phyloP scores from a whole-genome alignment of 1,284 basidiomycete species.

The Ganoderma meredithae region DNA sequence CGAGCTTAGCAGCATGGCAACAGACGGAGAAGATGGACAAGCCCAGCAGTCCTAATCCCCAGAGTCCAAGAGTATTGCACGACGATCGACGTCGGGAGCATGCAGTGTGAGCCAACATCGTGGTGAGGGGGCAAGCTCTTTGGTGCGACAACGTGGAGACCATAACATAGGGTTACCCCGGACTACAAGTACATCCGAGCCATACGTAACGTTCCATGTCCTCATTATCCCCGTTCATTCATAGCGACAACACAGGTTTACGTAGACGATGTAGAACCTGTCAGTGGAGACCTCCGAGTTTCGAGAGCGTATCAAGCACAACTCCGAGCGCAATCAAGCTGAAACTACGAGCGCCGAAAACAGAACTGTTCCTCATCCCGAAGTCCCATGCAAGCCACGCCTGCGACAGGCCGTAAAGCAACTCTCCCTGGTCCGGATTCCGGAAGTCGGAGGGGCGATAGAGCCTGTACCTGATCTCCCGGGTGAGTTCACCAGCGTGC shows the following conservation, averaged over 20 bases:
- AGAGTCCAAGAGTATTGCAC: slow-evolving; percentile 16
- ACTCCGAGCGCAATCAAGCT: slow-evolving; percentile 66
- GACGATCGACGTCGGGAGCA: not conserved
- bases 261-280: not conserved
- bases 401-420: slow-evolving; percentile 53
- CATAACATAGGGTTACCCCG: slow-evolving; percentile 25
- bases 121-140: slow-evolving; percentile 14
- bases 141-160: slow-evolving; percentile 4
- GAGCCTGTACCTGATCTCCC: slow-evolving; percentile 56
- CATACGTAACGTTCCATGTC: not conserved
- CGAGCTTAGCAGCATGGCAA: slow-evolving; percentile 33
- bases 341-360: slow-evolving; percentile 73
- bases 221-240: slow-evolving; percentile 1
- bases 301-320: slow-evolving; percentile 66
- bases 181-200: slow-evolving; percentile 7
- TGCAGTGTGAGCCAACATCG: slow-evolving; percentile 21
- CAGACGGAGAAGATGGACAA: slow-evolving; percentile 16
- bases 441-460: slow-evolving; percentile 42
- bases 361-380: slow-evolving; percentile 50
- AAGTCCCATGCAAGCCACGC: slow-evolving; percentile 74
- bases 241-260: not conserved
- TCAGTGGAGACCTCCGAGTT: slow-evolving; percentile 39
- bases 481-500: slow-evolving; percentile 62
- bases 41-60: slow-evolving; percentile 14
- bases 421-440: slow-evolving; percentile 41